Evolutionary conservation across 2,329 filamentous ascomycete genomes (phyloP), one percentile per base, ranked within the genome.

Genomic region (Daldinia sp.): DNA sequence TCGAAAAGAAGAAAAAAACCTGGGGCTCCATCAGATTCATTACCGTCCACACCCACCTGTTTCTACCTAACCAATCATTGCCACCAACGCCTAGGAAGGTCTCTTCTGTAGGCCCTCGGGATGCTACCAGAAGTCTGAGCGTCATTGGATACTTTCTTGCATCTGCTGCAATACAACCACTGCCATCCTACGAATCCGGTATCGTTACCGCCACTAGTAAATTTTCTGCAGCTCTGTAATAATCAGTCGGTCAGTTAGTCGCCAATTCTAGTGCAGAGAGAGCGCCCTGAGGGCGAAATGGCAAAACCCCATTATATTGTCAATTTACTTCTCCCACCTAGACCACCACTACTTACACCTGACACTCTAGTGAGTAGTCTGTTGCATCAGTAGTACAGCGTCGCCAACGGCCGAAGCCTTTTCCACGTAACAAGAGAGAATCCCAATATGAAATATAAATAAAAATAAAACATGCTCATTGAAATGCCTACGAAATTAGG

Each of bases 1-100:
- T 69, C 64, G 68, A 70, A 64, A n/a, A n/a, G n/a, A n/a, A n/a
- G n/a, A n/a, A n/a, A n/a, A n/a, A 64, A 68, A 67, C 69, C 68
- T 71, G 69, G 69, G 67, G 69, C 59, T 64, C 58, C 64, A 67
- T 67, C 58, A 64, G 58, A 67, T 60, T 67, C 54, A 62, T 67
- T 67, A 58, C 58, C 64, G 47, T 57, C n/a, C 58, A 60, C 57
- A 61, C 50, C 50, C 37, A 37, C 35, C 52, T 53, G 32, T 15
- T 32, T 8, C 11, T 21, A n/a, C 5, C 15, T 37, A 15, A 25
- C 64, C 49, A 67, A 67, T 67, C 58, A 67, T 3, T 2, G 15
- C 21, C 17, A 13, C 7, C 57, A 29, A 51, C 17, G 25, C 30
- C 54, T 21, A 54, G 64, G 51, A 6, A 51, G 27, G 43, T 53